These are phyloP conservation scores for Mrakia blollopis DNA, from an alignment of 768 basidiomycete genomes.

Conservation along the genomic window DNA sequence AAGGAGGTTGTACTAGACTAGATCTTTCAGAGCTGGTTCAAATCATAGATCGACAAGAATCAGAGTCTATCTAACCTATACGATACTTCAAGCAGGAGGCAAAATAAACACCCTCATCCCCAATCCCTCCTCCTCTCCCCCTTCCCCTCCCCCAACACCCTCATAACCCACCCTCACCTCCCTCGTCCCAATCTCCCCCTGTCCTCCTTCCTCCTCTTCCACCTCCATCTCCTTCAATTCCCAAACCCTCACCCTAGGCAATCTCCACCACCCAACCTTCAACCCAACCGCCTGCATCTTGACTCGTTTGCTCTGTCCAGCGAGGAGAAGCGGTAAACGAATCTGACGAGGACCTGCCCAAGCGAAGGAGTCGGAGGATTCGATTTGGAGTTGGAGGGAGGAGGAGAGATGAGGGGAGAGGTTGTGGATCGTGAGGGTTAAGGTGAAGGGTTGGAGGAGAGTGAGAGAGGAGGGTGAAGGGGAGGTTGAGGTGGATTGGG, in stretches of 20 bases:
- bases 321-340: slow-evolving; percentile 65
- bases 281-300: slow-evolving; percentile 9
- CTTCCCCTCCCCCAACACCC: not conserved
- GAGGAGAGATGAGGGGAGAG: slow-evolving; percentile 60
- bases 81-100: too few relatives aligned
- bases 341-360: slow-evolving; percentile 68
- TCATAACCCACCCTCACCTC: slow-evolving; percentile 9
- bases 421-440: slow-evolving; percentile 57
- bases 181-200: slow-evolving; percentile 6
- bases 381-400: slow-evolving; percentile 65
- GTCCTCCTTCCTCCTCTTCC: slow-evolving; percentile 5
- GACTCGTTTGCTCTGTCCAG: slow-evolving; percentile 48
- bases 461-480: slow-evolving; percentile 50
- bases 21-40: too few relatives aligned
- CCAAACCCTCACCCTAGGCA: slow-evolving; percentile 34
- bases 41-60: too few relatives aligned
- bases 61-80: too few relatives aligned
- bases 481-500: not conserved
- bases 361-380: slow-evolving; percentile 71
- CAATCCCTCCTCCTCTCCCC: not conserved
- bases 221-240: slow-evolving; percentile 25
- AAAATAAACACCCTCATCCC: slow-evolving; percentile 12
- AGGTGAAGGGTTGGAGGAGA: slow-evolving; percentile 45
- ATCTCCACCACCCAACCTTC: slow-evolving; percentile 24
- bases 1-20: too few relatives aligned